phyloP scores from a whole-genome alignment of 1,284 basidiomycete species.

The Microbotryum scabiosae region DNA sequence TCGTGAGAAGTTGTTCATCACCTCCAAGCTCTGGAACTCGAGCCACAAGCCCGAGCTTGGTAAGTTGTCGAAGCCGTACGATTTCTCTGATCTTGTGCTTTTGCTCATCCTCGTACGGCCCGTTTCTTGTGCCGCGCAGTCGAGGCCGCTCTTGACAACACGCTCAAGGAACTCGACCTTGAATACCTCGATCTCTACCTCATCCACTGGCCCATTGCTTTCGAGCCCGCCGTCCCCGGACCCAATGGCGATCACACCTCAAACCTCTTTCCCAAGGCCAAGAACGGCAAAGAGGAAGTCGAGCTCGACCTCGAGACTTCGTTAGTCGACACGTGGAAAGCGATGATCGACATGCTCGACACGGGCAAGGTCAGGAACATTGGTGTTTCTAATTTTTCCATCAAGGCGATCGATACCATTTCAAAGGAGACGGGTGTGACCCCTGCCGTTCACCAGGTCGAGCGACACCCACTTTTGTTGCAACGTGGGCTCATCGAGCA shows the following conservation, averaged over 20 bases:
- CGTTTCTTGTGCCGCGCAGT: constrained; percentile 28
- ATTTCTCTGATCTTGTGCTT: not conserved
- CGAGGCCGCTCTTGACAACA: constrained; percentile 40
- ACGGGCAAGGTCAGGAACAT: constrained; percentile 31
- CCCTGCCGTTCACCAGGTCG: constrained; percentile 32
- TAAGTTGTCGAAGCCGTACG: not conserved
- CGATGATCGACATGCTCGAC: constrained; percentile 55
- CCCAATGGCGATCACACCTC: constrained; percentile 12
- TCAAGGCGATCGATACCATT: constrained; percentile 27
- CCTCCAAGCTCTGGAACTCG: constrained; percentile 37
- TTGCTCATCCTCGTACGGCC: not conserved
- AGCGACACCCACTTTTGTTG: constrained; percentile 27
- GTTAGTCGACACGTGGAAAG: constrained; percentile 73
- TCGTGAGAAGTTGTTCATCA: constrained; percentile 40
- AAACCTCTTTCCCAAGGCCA: constrained; percentile 49
- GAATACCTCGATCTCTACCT: constrained; percentile 41
- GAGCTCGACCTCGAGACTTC: constrained; percentile 55
- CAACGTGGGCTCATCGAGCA: constrained; percentile 29
- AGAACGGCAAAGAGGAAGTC: constrained; percentile 45
- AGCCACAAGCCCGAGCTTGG: constrained; percentile 43
- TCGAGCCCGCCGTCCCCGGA: constrained; percentile 17
- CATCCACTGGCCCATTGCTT: constrained; percentile 72
- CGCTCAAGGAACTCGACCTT: constrained; percentile 40
- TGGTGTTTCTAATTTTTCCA: constrained; percentile 33
- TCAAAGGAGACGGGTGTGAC: constrained; percentile 28